Conservation (phyloP, 192 early-diverging fungal genomes). For the Rhizoclosmatium globosum region DNA sequence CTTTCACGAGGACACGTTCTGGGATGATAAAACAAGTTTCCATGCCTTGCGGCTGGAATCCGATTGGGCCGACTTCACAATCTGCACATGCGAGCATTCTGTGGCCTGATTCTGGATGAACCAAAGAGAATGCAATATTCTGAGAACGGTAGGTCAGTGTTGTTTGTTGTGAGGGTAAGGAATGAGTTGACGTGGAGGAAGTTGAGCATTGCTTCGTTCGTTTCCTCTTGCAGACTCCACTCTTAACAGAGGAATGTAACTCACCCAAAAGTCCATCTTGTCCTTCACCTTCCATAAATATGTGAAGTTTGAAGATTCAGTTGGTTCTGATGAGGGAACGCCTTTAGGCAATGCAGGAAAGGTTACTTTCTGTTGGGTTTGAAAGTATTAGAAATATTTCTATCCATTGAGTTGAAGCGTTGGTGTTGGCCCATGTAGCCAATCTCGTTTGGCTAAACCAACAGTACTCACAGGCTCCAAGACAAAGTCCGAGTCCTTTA, state of each 20-base stretch:
- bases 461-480: conserved; percentile 3
- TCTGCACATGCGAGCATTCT: conserved; percentile 32
- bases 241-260: too few species aligned
- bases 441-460: background rate
- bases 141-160: background rate
- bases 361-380: background rate
- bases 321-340: background rate
- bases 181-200: too few species aligned
- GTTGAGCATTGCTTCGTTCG: too few species aligned
- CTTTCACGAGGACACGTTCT: conserved; percentile 6
- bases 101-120: background rate
- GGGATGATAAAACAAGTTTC: conserved; percentile 26
- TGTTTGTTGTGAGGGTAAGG: too few species aligned
- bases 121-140: conserved; percentile 16
- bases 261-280: conserved; percentile 20
- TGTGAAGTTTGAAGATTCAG: background rate
- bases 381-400: too few species aligned
- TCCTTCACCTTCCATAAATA: conserved; percentile 12
- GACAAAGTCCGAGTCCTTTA: conserved; percentile 1
- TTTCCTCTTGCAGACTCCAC: too few species aligned
- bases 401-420: background rate
- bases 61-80: conserved; percentile 18
- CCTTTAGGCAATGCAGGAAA: conserved; percentile 12
- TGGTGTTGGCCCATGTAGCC: background rate
- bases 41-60: conserved; percentile 18